Evolutionary conservation across 495 filamentous ascomycete species (phyloP).

Genomic region (Aspergillus conjunctus): DNA sequence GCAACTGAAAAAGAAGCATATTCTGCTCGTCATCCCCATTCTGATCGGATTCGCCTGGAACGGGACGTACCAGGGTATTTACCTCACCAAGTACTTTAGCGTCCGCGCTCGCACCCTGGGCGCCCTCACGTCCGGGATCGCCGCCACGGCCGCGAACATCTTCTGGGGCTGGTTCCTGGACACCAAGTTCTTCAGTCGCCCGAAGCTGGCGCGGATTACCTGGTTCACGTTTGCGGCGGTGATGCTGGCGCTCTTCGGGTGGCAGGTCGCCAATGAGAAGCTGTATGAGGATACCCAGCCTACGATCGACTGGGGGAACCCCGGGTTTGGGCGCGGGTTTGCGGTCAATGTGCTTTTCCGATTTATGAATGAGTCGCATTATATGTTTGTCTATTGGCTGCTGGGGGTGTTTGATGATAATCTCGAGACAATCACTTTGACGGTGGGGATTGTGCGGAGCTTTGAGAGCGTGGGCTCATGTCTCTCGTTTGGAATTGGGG

Average conservation of each 20-base stretch:
- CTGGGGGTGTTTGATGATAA: slow-evolving; percentile 15
- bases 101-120: slow-evolving; percentile 17
- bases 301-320: slow-evolving; percentile 15
- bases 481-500: slow-evolving; percentile 17
- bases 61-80: slow-evolving; percentile 18
- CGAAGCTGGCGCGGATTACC: slow-evolving; percentile 11
- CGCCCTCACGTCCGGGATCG: slow-evolving; percentile 8
- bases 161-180: slow-evolving; percentile 20
- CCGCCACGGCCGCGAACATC: slow-evolving; percentile 13
- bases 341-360: slow-evolving; percentile 17
- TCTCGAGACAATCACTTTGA: slow-evolving; percentile 15
- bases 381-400: slow-evolving; percentile 19
- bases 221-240: slow-evolving; percentile 13
- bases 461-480: slow-evolving; percentile 17
- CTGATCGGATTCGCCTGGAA: slow-evolving; percentile 18
- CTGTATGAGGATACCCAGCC: slow-evolving; percentile 13
- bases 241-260: slow-evolving; percentile 12
- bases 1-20: slow-evolving; percentile 13
- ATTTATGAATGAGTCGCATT: slow-evolving; percentile 19
- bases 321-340: slow-evolving; percentile 12
- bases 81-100: slow-evolving; percentile 18
- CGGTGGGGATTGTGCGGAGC: slow-evolving; percentile 18
- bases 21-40: slow-evolving; percentile 13
- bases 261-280: slow-evolving; percentile 15
- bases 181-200: slow-evolving; percentile 7